A percentile compares a stretch with the other conserved stretches of the same genome.
Evolutionary conservation across 257 asterid genomes (phyloP).

Genomic region (Solanum chaucha): DNA sequence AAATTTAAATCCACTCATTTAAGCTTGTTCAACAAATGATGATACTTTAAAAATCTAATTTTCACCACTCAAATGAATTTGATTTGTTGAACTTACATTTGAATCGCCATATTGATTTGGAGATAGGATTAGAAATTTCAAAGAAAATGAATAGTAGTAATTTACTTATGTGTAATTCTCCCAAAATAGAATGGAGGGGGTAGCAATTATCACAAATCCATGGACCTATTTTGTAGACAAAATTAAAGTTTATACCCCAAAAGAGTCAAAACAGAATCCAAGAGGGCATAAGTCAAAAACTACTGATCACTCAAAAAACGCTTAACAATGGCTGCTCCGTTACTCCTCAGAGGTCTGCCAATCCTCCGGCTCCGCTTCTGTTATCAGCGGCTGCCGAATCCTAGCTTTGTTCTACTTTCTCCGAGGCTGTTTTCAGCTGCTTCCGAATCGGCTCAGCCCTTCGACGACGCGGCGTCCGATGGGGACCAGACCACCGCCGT

Average conservation of each 20-base stretch:
- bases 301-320: not conserved
- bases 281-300: not conserved
- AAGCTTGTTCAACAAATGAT: not conserved
- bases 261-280: not conserved
- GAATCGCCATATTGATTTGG: not conserved
- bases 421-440: slow-evolving; percentile 30
- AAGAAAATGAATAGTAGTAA: too few species aligned
- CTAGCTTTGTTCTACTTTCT: slow-evolving; percentile 5
- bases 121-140: too few species aligned
- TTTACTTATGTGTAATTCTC: too few species aligned
- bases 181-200: not conserved
- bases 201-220: not conserved
- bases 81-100: not conserved
- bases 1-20: not conserved
- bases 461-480: slow-evolving; percentile 4
- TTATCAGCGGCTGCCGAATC: slow-evolving; percentile 20
- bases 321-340: slow-evolving; percentile 52
- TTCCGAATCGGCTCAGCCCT: slow-evolving; percentile 17
- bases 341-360: slow-evolving; percentile 39
- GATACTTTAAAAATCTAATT: not conserved
- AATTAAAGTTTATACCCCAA: not conserved
- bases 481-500: slow-evolving; percentile 4
- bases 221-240: not conserved
- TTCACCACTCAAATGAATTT: not conserved
- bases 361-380: slow-evolving; percentile 42